Conservation (phyloP, 208 protist species). For the Wallacemonas sp. region DNA sequence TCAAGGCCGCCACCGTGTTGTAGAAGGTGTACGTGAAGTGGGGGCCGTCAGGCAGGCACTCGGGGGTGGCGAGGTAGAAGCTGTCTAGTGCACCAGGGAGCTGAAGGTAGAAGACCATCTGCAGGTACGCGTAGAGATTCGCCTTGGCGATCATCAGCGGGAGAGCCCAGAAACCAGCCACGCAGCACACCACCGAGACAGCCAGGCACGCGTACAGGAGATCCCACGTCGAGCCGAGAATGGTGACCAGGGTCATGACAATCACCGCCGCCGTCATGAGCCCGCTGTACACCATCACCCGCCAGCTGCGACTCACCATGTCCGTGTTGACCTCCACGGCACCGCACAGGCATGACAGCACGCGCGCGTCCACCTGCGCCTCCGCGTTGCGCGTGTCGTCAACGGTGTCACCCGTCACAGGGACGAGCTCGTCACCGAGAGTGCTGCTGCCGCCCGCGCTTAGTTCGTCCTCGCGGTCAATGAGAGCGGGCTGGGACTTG, state of each 20-base stretch:
- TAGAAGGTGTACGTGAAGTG: slow-evolving; percentile 70
- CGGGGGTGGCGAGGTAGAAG: slow-evolving; percentile 48
- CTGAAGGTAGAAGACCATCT: slow-evolving; percentile 42
- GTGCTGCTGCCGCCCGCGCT: slow-evolving; percentile 22
- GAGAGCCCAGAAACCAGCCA: slow-evolving; percentile 23
- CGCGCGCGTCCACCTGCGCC: neutral
- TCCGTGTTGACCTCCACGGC: slow-evolving; percentile 19
- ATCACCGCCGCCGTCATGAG: slow-evolving; percentile 23
- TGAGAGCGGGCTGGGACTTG: slow-evolving; percentile 16
- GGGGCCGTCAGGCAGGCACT: slow-evolving; percentile 59
- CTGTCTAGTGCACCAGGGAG: slow-evolving; percentile 50
- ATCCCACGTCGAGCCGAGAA: slow-evolving; percentile 12
- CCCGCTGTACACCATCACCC: slow-evolving; percentile 23
- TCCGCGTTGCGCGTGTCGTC: neutral
- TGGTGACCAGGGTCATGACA: slow-evolving; percentile 12
- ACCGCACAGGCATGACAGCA: slow-evolving; percentile 15
- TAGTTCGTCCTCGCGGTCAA: slow-evolving; percentile 11
- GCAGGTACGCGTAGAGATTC: slow-evolving; percentile 27
- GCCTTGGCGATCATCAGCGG: slow-evolving; percentile 37
- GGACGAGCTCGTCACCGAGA: slow-evolving; percentile 21
- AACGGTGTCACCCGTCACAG: neutral
- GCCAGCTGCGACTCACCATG: slow-evolving; percentile 17
- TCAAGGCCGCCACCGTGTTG: slow-evolving; percentile 36
- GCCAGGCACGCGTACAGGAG: slow-evolving; percentile 13
- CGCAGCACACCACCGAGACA: slow-evolving; percentile 7